Percentiles rank a stretch among this genome's conserved stretches.
These are phyloP conservation scores for Candida quercuum DNA, from an alignment of 805 yeast genomes.

Conservation along the genomic window DNA sequence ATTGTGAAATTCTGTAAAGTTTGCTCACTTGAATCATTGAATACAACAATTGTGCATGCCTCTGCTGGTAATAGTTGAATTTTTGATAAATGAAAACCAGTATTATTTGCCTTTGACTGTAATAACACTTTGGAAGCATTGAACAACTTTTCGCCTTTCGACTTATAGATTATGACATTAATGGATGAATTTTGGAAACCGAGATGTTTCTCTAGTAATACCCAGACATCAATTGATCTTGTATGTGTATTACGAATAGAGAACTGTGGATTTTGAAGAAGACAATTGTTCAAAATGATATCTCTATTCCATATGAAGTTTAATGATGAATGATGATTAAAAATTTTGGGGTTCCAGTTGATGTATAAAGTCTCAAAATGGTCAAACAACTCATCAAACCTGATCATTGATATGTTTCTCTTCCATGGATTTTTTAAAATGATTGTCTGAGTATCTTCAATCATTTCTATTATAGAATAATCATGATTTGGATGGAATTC, in stretches of 20 bases:
- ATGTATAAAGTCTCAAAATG: constrained; percentile 51
- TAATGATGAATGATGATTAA: constrained; percentile 16
- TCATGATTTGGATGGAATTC: constrained; percentile 60
- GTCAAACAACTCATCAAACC: constrained; percentile 26
- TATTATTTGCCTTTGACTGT: constrained; percentile 25
- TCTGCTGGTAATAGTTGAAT: constrained; percentile 23
- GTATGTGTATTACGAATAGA: constrained; percentile 29
- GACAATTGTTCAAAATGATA: constrained; percentile 6
- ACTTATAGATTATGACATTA: constrained; percentile 24
- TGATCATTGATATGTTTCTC: constrained; percentile 8
- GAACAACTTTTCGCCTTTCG: constrained; percentile 28
- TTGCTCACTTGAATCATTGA: constrained; percentile 5
- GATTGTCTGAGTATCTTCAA: constrained; percentile 16
- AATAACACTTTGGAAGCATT: constrained; percentile 2
- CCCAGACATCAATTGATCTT: constrained; percentile 32
- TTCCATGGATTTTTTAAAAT: constrained; percentile 44
- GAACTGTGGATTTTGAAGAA: constrained; percentile 39
- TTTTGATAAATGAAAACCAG: constrained; percentile 34
- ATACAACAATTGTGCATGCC: constrained; percentile 26
- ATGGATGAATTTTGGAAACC: constrained; percentile 18
- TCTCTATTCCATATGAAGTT: constrained; percentile 27
- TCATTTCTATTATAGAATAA: constrained; percentile 50
- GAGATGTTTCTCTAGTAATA: constrained; percentile 47
- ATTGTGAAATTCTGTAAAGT: constrained; percentile 16
- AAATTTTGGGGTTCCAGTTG: constrained; percentile 53